Percentiles rank a stretch among this genome's conserved stretches.
phyloP scores from a whole-genome alignment of 78 protist genomes.

The Diacronema lutheri region DNA sequence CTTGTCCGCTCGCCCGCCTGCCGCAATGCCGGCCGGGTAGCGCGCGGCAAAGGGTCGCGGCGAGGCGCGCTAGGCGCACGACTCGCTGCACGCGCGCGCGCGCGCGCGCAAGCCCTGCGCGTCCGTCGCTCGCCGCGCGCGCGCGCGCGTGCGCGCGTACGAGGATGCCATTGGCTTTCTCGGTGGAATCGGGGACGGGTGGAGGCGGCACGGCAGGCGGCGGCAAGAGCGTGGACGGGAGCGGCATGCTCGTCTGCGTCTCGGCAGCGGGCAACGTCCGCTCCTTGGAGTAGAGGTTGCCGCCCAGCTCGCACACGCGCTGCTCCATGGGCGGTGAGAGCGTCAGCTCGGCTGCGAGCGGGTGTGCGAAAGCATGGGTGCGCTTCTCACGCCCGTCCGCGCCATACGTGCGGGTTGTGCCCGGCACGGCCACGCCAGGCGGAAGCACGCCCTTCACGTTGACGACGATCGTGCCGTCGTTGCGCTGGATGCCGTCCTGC shows the following conservation, averaged over 20 bases:
- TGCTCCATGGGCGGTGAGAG: too few species aligned
- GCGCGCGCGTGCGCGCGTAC: too few species aligned
- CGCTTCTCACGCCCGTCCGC: neutral
- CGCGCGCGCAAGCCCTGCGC: neutral
- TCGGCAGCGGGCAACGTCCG: too few species aligned
- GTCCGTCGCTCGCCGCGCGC: too few species aligned
- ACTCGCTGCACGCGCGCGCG: neutral
- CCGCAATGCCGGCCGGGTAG: too few species aligned
- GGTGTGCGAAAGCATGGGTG: neutral
- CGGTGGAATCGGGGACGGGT: neutral
- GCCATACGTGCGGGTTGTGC: neutral
- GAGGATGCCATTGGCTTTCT: too few species aligned
- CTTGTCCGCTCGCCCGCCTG: neutral
- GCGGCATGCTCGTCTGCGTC: neutral
- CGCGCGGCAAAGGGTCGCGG: too few species aligned
- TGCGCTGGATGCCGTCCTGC: conserved; percentile 21
- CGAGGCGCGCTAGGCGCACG: too few species aligned
- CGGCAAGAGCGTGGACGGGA: neutral
- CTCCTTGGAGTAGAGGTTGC: neutral
- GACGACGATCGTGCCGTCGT: neutral
- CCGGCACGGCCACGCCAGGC: neutral
- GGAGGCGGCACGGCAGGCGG: neutral
- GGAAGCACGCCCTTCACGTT: neutral
- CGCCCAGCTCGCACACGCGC: neutral
- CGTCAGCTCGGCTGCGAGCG: neutral